Evolutionary conservation across 2,329 filamentous ascomycete genomes (phyloP).

Genomic region (Orbilia ellipsospora): DNA sequence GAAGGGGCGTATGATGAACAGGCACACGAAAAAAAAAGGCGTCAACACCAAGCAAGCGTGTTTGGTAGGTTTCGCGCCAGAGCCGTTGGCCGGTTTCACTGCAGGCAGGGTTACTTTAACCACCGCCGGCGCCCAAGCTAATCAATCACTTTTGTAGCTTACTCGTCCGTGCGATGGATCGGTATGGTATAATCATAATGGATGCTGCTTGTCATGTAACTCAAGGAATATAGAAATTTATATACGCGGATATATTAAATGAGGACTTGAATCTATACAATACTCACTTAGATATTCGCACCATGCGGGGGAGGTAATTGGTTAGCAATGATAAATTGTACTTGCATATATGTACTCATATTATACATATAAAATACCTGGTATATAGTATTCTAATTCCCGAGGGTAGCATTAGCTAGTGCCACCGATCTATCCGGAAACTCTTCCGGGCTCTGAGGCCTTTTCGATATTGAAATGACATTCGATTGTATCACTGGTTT

Average conservation of each 20-base stretch:
- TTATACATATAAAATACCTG: neutral
- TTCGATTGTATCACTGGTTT: too few species aligned
- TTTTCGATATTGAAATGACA: too few species aligned
- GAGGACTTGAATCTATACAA: too few species aligned
- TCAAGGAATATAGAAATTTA: too few species aligned
- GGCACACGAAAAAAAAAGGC: conserved; percentile 6
- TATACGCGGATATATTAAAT: too few species aligned
- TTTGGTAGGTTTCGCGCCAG: conserved; percentile 42
- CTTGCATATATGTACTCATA: too few species aligned
- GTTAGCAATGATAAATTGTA: too few species aligned
- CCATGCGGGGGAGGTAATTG: too few species aligned
- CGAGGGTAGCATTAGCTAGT: neutral
- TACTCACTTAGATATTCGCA: too few species aligned
- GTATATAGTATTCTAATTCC: neutral
- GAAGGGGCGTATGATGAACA: conserved; percentile 41
- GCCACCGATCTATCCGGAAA: neutral
- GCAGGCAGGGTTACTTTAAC: conserved; percentile 34
- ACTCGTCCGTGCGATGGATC: too few species aligned
- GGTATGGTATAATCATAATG: neutral
- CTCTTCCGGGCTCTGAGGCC: conserved; percentile 3
- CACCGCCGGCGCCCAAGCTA: conserved; percentile 1
- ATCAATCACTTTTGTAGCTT: neutral
- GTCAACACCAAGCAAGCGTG: conserved; percentile 20
- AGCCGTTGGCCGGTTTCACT: conserved; percentile 40
- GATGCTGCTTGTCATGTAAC: neutral